Evolutionary conservation across 805 yeast species (phyloP).

Genomic region (Babjeviella inositovora): DNA sequence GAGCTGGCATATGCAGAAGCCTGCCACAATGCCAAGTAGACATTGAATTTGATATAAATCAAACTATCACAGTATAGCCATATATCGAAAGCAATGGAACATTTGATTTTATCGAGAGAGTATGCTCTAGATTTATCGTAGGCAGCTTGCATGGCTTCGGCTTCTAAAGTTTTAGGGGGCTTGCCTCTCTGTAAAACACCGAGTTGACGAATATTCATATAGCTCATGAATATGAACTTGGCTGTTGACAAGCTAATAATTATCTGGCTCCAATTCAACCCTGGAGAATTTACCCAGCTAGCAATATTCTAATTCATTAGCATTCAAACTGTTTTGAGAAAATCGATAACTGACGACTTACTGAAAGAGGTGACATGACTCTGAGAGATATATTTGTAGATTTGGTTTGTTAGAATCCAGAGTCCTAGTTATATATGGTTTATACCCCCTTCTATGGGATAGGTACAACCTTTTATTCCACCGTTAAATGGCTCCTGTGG

Average conservation of each 20-base stretch:
- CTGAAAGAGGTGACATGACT: too few species aligned
- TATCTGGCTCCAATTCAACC: constrained; percentile 66
- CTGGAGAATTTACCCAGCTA: constrained; percentile 34
- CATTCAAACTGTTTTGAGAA: too few species aligned
- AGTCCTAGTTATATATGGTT: too few species aligned
- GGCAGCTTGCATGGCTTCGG: constrained; percentile 56
- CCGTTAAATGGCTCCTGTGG: too few species aligned
- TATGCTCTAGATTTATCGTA: constrained; percentile 66
- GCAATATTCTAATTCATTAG: constrained; percentile 27
- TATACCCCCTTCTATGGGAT: too few species aligned
- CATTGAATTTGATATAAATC: constrained; percentile 38
- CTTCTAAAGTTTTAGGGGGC: constrained; percentile 54
- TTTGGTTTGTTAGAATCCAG: too few species aligned
- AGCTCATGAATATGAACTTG: constrained; percentile 61
- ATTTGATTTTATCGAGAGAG: constrained; percentile 62
- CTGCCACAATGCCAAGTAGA: too few species aligned
- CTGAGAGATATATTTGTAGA: too few species aligned
- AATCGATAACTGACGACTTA: too few species aligned
- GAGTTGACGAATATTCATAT: constrained; percentile 66
- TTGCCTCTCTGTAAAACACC: constrained; percentile 34
- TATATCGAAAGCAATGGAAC: constrained; percentile 38
- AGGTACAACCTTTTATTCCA: too few species aligned
- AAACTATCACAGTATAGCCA: constrained; percentile 38
- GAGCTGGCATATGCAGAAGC: too few species aligned
- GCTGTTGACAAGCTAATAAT: constrained; percentile 63